These are phyloP conservation scores for Leccinum uliginosum DNA, from an alignment of 768 basidiomycete genomes.

Conservation along the genomic window DNA sequence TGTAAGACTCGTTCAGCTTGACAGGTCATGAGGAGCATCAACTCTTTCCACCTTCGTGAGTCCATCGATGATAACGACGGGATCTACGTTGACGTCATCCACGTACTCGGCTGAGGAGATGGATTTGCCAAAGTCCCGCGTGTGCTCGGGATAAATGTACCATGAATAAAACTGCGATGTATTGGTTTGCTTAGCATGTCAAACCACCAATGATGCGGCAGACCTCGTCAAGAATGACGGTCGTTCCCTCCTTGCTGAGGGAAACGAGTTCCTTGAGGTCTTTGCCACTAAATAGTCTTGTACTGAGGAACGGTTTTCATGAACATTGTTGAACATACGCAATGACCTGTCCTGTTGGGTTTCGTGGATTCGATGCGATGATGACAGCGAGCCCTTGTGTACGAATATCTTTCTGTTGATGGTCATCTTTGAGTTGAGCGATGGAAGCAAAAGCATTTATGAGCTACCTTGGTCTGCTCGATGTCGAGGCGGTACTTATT, in stretches of 20 bases:
- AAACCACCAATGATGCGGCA: constrained; percentile 1
- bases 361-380: constrained; percentile 91
- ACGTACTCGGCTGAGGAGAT: constrained; percentile 81
- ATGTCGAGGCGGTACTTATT: constrained; percentile 74
- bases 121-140: constrained; percentile 58
- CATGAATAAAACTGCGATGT: constrained; percentile 52
- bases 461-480: constrained; percentile 63
- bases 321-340: constrained; percentile 37
- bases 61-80: constrained; percentile 84
- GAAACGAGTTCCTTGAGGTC: constrained; percentile 78
- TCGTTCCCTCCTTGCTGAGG: constrained; percentile 72
- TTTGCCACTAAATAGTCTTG: constrained; percentile 51
- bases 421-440: neutral
- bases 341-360: constrained; percentile 90
- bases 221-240: constrained; percentile 82
- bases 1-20: constrained; percentile 30
- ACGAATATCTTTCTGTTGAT: constrained; percentile 63
- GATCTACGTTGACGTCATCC: constrained; percentile 82
- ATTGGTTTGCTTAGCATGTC: neutral
- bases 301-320: constrained; percentile 5
- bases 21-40: constrained; percentile 32
- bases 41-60: constrained; percentile 68
- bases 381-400: constrained; percentile 83
- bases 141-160: constrained; percentile 86
- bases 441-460: neutral